phyloP scores from a whole-genome alignment of 169 alveolate species.

The Eimeria sp. region DNA sequence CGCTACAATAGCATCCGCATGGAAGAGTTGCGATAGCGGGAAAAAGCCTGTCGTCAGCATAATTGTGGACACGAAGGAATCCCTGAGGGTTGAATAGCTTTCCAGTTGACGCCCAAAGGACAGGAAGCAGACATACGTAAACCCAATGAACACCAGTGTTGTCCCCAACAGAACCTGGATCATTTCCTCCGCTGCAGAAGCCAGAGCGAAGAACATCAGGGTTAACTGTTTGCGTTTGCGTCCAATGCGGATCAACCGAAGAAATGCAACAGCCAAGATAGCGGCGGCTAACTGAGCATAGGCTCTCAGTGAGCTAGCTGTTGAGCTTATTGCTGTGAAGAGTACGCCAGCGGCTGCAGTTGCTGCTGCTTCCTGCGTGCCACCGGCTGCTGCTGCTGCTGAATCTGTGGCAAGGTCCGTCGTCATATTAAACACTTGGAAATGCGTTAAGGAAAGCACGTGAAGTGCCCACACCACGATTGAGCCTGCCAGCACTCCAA shows the following conservation, averaged over 20 bases:
- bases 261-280: slow-evolving; percentile 33
- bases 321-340: slow-evolving; percentile 11
- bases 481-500: slow-evolving; percentile 26
- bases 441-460: slow-evolving; percentile 32
- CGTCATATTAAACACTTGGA: neutral
- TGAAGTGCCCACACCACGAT: slow-evolving; percentile 32
- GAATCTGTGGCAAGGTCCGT: slow-evolving; percentile 20
- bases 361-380: slow-evolving; percentile 36
- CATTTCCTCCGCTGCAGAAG: slow-evolving; percentile 58
- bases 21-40: slow-evolving; percentile 68
- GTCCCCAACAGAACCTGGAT: slow-evolving; percentile 16
- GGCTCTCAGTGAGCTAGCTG: slow-evolving; percentile 31
- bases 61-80: slow-evolving; percentile 34
- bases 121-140: slow-evolving; percentile 32
- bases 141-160: slow-evolving; percentile 40
- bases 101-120: slow-evolving; percentile 55
- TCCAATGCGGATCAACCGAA: slow-evolving; percentile 56
- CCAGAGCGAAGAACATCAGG: slow-evolving; percentile 61
- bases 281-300: slow-evolving; percentile 72
- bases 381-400: slow-evolving; percentile 45
- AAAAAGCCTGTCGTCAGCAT: slow-evolving; percentile 59
- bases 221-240: slow-evolving; percentile 58
- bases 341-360: slow-evolving; percentile 53
- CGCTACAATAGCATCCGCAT: slow-evolving; percentile 48
- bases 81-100: slow-evolving; percentile 22